These are phyloP conservation scores for Glycine tomentella DNA, from an alignment of 306 rosid species.

Conservation along the genomic window DNA sequence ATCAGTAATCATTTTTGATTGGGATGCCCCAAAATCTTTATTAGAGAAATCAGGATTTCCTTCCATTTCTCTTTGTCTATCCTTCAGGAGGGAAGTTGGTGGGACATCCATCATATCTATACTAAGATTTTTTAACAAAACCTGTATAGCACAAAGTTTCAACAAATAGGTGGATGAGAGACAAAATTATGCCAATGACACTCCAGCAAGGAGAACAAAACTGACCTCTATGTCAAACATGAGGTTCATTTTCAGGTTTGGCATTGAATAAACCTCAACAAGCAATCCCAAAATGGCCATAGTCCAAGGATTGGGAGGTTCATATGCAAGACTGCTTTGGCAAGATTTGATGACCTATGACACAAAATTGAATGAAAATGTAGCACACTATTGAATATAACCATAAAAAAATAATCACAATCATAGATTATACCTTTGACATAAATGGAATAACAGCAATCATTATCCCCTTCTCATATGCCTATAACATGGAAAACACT, in stretches of 20 bases:
- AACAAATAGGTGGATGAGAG: constrained; percentile 18
- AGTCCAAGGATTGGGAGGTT: constrained; percentile 99
- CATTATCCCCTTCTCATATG: constrained; percentile 99
- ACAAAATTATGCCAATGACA: constrained; percentile 5
- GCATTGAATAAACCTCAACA: constrained; percentile 97
- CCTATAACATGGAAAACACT: constrained; percentile 60
- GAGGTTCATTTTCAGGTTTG: constrained; percentile 97
- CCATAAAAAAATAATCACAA: constrained; percentile 18
- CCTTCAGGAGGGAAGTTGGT: constrained; percentile 91
- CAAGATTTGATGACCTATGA: constrained; percentile 92
- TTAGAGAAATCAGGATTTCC: constrained; percentile 99
- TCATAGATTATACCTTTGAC: constrained; percentile 76
- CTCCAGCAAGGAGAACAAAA: neutral
- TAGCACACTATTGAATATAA: constrained; percentile 20
- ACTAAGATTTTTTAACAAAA: constrained; percentile 80
- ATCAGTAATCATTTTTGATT: constrained; percentile 76
- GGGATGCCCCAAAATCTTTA: constrained; percentile 89
- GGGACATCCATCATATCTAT: constrained; percentile 96
- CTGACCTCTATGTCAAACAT: constrained; percentile 97
- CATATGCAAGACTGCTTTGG: constrained; percentile 92
- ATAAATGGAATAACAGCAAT: constrained; percentile 99
- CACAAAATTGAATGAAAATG: constrained; percentile 34
- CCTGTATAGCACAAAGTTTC: constrained; percentile 60
- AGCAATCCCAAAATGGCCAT: constrained; percentile 99
- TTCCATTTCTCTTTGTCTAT: constrained; percentile 89